phyloP scores from a whole-genome alignment of 83 land plant species.

The Picea mariana region DNA sequence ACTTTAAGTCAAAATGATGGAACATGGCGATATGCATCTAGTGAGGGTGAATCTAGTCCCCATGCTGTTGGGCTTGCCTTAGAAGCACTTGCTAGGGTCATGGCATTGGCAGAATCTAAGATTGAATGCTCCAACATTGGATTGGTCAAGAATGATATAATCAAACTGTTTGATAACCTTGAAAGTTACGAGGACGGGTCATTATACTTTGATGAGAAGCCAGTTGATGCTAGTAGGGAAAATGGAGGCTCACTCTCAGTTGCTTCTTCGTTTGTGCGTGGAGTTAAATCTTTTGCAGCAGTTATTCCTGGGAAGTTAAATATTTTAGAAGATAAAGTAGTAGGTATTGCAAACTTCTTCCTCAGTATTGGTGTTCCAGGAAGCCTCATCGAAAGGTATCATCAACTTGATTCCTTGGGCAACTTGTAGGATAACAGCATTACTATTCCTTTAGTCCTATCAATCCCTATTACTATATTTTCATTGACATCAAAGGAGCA shows the following conservation, averaged over 20 bases:
- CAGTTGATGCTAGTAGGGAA: conserved; percentile 31
- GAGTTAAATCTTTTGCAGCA: conserved; percentile 47
- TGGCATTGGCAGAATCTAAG: no score
- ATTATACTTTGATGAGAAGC: conserved; percentile 57
- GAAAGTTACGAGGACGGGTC: conserved; percentile 50
- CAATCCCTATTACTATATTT: conserved; percentile 54
- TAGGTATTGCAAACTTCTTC: conserved; percentile 63
- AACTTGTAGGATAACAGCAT: conserved; percentile 59
- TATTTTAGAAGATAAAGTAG: no score
- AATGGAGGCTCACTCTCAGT: conserved; percentile 48
- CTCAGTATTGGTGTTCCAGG: conserved; percentile 66
- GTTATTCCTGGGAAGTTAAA: conserved; percentile 44
- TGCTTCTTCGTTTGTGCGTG: conserved; percentile 48
- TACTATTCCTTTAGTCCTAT: conserved; percentile 57
- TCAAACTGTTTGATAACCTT: background rate
- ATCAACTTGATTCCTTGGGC: conserved; percentile 62
- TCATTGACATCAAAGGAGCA: conserved; percentile 52
- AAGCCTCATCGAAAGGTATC: conserved; percentile 42
- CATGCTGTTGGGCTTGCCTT: conserved; percentile 67
- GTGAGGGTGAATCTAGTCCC: conserved; percentile 58
- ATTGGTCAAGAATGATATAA: background rate
- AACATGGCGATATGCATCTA: conserved; percentile 58
- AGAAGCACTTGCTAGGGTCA: background rate
- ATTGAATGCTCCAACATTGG: background rate
- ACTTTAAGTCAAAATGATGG: conserved; percentile 73